Base-by-base conservation (phyloP, 805 yeast genomes). In the Metschnikowia rubicola region DNA sequence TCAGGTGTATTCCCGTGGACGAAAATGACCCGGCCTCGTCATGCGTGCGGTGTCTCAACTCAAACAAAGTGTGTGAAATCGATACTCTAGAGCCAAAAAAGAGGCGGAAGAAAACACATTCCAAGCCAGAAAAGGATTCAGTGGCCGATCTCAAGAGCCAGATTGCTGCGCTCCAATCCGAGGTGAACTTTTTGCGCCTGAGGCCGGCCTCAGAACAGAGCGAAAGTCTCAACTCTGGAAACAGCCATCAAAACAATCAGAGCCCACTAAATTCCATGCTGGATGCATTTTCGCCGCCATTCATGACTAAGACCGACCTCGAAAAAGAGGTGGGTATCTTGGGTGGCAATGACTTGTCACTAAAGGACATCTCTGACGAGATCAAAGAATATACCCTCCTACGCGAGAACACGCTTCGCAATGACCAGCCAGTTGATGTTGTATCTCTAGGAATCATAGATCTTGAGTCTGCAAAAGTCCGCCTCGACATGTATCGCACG, bases 1-100 rank as follows among this genome's bases (percentile, higher is more conserved):
- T 90, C 31, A 81, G 85, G 56, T 90, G 97, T 65, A 80, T 85
- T 8, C 94, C 96, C 0, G 71, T 84, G 1, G 83, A 83, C 59
- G 63, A 72, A 35, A 58, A 70, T 30, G 78, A 83, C 48, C 82
- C 83, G 9, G 63, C 72, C 2, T 82, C 85, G 3, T 80, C 91
- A 0, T 90, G 97, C 65, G 67, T 77, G 10, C 73, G 97, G 36
- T 90, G 97, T 60, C 52, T 78, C 21, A 86, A 81, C 61, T 73
- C 84, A 29, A 75, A 77, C 35, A 73, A 81, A 52, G 64, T 64
- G 31, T 90, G 97, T 66, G 83, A 81, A 50, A 80, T 85, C 44
- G 89, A 87, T 54, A 59, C 79, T 12, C 75, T 79, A 13, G 86
- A 80, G 43, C 69, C 82, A 9, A 72, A 83, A 37, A 80, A 84